A percentile compares a stretch with the other conserved stretches of the same genome.
Evolutionary conservation across 345 rosid species (phyloP).

Genomic region (Carallia pectinifolia): DNA sequence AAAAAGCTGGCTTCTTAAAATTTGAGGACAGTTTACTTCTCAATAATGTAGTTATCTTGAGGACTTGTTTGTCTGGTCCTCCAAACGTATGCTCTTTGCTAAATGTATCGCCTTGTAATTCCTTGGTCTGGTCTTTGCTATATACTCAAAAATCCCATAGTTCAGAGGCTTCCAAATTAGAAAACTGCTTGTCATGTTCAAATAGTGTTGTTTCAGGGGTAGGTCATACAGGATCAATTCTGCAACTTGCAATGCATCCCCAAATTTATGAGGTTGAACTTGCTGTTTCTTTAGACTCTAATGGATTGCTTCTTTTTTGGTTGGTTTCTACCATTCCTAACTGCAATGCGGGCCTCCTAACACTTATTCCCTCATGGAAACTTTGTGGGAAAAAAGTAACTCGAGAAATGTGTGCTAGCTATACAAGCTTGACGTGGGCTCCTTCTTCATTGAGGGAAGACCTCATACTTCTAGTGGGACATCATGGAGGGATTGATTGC

Average conservation of each 20-base stretch:
- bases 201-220: slow-evolving; percentile 38
- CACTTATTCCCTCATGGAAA: slow-evolving; percentile 56
- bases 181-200: slow-evolving; percentile 32
- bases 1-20: slow-evolving; percentile 30
- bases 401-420: slow-evolving; percentile 37
- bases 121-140: slow-evolving; percentile 54
- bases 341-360: slow-evolving; percentile 40
- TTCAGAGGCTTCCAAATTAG: slow-evolving; percentile 30
- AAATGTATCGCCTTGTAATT: slow-evolving; percentile 49
- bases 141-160: slow-evolving; percentile 33
- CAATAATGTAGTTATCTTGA: slow-evolving; percentile 52
- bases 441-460: slow-evolving; percentile 57
- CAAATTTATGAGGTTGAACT: slow-evolving; percentile 43
- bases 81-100: slow-evolving; percentile 62
- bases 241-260: slow-evolving; percentile 67
- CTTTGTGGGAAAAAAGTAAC: slow-evolving; percentile 53
- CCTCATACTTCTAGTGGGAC: slow-evolving; percentile 63
- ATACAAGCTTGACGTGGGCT: slow-evolving; percentile 83
- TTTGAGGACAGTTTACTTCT: slow-evolving; percentile 38
- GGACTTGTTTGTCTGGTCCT: slow-evolving; percentile 51
- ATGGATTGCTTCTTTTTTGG: slow-evolving; percentile 79
- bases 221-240: slow-evolving; percentile 65
- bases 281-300: slow-evolving; percentile 73
- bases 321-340: slow-evolving; percentile 42
- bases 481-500: slow-evolving; percentile 76